Conservation (phyloP, 805 yeast genomes). For the Yamadazyma kitorensis region DNA sequence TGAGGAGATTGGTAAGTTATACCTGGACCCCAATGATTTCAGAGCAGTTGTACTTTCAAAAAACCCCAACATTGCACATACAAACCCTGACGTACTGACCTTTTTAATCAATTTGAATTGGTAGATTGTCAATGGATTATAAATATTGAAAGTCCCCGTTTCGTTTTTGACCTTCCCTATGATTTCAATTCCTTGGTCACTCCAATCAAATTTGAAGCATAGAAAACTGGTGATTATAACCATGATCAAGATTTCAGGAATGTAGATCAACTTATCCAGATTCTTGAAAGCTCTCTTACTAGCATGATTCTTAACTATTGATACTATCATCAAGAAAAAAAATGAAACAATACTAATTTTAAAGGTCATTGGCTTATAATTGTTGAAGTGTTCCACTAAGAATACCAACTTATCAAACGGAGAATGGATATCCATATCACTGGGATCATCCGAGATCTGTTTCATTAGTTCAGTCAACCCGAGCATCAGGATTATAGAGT, state of each 20-base stretch:
- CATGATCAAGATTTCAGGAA: constrained; percentile 85
- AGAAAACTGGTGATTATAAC: constrained; percentile 59
- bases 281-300: constrained; percentile 14
- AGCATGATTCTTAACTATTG: constrained; percentile 28
- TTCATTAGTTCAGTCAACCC: constrained; percentile 54
- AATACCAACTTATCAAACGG: constrained; percentile 69
- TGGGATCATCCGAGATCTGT: constrained; percentile 33
- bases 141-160: constrained; percentile 44
- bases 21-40: constrained; percentile 75
- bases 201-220: constrained; percentile 48
- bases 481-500: constrained; percentile 68
- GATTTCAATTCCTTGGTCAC: constrained; percentile 55
- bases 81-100: constrained; percentile 65
- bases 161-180: constrained; percentile 63
- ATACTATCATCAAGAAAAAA: constrained; percentile 6
- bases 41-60: constrained; percentile 93
- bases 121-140: constrained; percentile 54
- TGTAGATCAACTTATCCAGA: constrained; percentile 46
- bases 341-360: constrained; percentile 46
- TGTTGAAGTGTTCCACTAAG: constrained; percentile 43
- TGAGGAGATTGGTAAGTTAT: constrained; percentile 70
- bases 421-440: constrained; percentile 44
- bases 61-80: constrained; percentile 83
- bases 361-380: constrained; percentile 59
- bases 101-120: constrained; percentile 50